phyloP scores from a whole-genome alignment of 768 basidiomycete genomes.

The Crassisporium funariophilum region DNA sequence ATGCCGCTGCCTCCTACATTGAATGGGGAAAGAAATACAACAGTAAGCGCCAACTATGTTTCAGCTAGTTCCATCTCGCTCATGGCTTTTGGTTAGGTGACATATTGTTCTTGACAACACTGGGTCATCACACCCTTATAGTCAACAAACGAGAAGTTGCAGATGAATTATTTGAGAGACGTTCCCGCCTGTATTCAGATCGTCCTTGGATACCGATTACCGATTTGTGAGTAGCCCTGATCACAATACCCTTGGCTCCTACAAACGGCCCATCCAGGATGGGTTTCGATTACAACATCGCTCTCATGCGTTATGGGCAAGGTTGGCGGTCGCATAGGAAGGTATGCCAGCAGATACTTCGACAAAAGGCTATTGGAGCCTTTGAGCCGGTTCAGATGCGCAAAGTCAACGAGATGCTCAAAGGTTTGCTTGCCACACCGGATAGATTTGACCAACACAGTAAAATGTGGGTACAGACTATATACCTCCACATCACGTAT shows the following conservation, averaged over 20 bases:
- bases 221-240: slow-evolving; percentile 10
- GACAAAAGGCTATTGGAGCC: slow-evolving; percentile 20
- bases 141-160: slow-evolving; percentile 28
- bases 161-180: slow-evolving; percentile 39
- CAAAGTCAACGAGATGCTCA: slow-evolving; percentile 31
- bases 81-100: slow-evolving; percentile 12
- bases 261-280: slow-evolving; percentile 15
- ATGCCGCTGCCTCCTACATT: slow-evolving; percentile 5
- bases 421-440: slow-evolving; percentile 21
- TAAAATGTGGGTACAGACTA: slow-evolving; percentile 7
- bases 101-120: slow-evolving; percentile 23
- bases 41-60: slow-evolving; percentile 6
- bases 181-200: slow-evolving; percentile 49
- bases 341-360: slow-evolving; percentile 35
- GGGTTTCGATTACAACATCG: slow-evolving; percentile 39
- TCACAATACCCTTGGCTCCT: background rate
- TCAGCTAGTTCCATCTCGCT: background rate
- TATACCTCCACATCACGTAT: too few species aligned
- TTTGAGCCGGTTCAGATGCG: slow-evolving; percentile 30
- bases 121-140: slow-evolving; percentile 28
- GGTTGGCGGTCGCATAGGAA: slow-evolving; percentile 39
- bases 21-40: slow-evolving; percentile 19
- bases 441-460: slow-evolving; percentile 11
- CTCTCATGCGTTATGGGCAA: slow-evolving; percentile 34
- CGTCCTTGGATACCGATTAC: slow-evolving; percentile 32